Evolutionary conservation across 2,329 filamentous ascomycete genomes (phyloP), one percentile per base, ranked within the genome.

Genomic region (Aspergillus brasiliensis): DNA sequence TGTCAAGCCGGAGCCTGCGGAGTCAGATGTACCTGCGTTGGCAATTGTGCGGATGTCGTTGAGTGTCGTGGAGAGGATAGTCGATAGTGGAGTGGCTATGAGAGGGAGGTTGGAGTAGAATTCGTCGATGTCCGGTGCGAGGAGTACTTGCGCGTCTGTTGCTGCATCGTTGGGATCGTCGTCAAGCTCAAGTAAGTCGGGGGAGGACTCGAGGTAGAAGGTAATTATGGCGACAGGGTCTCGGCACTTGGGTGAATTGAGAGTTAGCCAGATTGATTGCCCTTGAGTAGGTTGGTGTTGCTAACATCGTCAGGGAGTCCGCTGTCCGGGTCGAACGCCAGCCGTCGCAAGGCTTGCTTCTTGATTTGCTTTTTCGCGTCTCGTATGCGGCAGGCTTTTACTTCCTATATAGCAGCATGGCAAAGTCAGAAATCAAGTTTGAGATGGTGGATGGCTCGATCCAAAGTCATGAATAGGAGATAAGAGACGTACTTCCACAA

Each of bases 181-280:
- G 11, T 70, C 63, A 13, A 58, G 49, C 27, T 70, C 66, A 44
- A 71, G 64, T 23, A 64, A 63, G 25, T 59, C 42, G 15, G 66
- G 58, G 8, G 70, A 62, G 3, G 73, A 71, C 17, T 77, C 71
- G 6, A 78, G 67, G 47, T 76, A 78, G n/a, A 78, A 63, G 1
- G 71, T 66, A 52, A 76, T 72, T n/a, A 77, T 66, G 31, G 71
- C 69, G 19, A 76, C 63, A 10, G 68, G 69, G 51, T 77, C 73
- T 28, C 72, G 75, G 57, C 68, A 69, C 76, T 78, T 34, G 31
- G 53, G 61, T 17, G 2, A 15, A 46, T 31, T 31, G 15, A 25
- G 11, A 15, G 34, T 21, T 15, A 15, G 52, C 27, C 38, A 58
- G 55, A 25, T 56, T 59, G 15, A 28, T 23, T 25, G 15, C 11